Base-by-base conservation (phyloP, 2,329 filamentous ascomycete species). In the Fusarium annulatum region DNA sequence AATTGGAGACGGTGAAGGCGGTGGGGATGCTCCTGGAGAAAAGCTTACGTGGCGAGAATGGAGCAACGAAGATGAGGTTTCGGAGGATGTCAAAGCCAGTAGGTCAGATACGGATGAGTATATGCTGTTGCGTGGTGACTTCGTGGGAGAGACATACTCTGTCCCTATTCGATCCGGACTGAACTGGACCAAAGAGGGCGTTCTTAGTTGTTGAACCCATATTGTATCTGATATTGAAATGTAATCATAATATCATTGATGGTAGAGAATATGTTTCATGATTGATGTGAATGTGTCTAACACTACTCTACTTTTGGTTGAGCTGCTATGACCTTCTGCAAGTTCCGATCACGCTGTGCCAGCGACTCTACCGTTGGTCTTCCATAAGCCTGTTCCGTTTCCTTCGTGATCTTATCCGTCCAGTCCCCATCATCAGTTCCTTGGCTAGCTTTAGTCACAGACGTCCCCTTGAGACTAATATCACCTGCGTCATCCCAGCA, bases 401-500 rank as follows among this genome's bases (percentile, higher is more conserved):
- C 65, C 7, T 41, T 52, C 0, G 59, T 59, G 33, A 75, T 49
- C 41, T 73, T 71, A 9, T 64, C 30, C 9, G 64, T 61, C 72
- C 72, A 75, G 11, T 70, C 64, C 1, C 49, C 56, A 16, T 10
- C 12, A n/a, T 28, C 9, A 3, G 7, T 21, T 9, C n/a, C 11
- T 42, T 56, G 28, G 5, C n/a, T 18, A 19, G 33, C 7, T 2
- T 38, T 28, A 7, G 45, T 65, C 2, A 9, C 57, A 43, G 48
- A 28, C 2, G 63, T 72, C 3, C 33, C 67, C 5, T 72, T 69
- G 9, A 75, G 38, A 30, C 62, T 73, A 1, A 75, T 8, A 5
- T 63, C 62, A 1, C 69, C 73, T 5, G 41, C n/a, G 4, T 70
- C 62, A 11, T 75, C 66, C 73, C 73, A 75, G 8, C 72, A 75